Evolutionary conservation across 148 eudicot genomes (phyloP), one percentile per base, ranked within the genome.

Genomic region (Arctostaphylos glauca): DNA sequence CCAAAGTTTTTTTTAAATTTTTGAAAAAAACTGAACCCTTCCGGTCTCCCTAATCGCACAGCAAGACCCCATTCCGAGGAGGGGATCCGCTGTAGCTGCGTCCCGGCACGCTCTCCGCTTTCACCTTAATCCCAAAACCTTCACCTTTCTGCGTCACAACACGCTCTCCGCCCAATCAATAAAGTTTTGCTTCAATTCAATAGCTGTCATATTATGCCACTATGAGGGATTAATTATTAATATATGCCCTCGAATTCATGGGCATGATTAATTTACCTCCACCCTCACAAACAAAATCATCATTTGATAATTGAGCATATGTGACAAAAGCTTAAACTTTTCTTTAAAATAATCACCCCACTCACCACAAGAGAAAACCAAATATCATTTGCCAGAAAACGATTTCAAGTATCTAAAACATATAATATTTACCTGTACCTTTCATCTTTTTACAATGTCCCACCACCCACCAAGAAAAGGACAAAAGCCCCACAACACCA

Each of bases 401-500:
- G 80, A 77, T 48, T 77, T 46, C 49, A 76, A 14, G 2, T 55
- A 8, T 38, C 38, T 55, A 55, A 16, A 77, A 55, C 54, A 77
- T 64, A 77, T 38, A 38, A 55, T 77, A 72, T 16, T 46, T 46
- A 72, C 53, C 76, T 46, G 64, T 55, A 77, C 80, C 46, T 9
- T 25, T 55, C 60, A 76, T 23, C 44, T 55, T 77, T 77, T 38
- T 77, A 77, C 80, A 76, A 77, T 77, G 80, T n/a, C 80, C 80
- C 47, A 53, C 79, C 79, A 53, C 3, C 60, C 79, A 76, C 79
- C 60, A 8, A 54, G 55, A 9, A 53, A 76, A 75, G 53, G 77
- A 47, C 41, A 15, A 55, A 6, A 49, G 7, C 46, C 66, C 60
- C 66, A 43, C 49, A 54, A 54, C 4, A 15, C 66, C 66, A 54